Percentiles rank a stretch among this genome's conserved stretches.
Evolutionary conservation across 2,329 filamentous ascomycete genomes (phyloP).

Genomic region (Pseudopyricularia cyperi): DNA sequence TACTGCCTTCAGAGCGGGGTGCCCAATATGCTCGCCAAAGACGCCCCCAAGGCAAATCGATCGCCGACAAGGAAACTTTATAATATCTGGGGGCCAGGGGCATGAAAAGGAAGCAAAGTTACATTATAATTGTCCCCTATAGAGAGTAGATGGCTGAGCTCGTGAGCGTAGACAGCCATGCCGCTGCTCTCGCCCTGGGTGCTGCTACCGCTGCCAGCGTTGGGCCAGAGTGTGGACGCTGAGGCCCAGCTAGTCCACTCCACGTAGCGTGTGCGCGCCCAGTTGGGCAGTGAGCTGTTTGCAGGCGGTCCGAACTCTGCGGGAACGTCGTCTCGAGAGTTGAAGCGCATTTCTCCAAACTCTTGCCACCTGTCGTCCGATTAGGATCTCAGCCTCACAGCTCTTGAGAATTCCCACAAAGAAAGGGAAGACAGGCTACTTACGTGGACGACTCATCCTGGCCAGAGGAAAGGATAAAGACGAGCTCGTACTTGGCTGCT

Average conservation of each 20-base stretch:
- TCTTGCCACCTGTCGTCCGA: conserved; percentile 29
- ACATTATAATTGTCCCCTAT: conserved; percentile 32
- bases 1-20: not conserved
- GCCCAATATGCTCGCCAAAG: not conserved
- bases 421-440: not conserved
- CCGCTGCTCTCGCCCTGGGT: conserved; percentile 40
- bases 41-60: not conserved
- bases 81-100: too few relatives aligned
- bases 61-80: too few relatives aligned
- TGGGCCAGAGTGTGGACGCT: conserved; percentile 38
- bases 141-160: conserved; percentile 35
- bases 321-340: conserved; percentile 30
- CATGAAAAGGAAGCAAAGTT: not conserved
- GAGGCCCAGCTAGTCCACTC: conserved; percentile 40
- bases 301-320: conserved; percentile 34
- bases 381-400: not conserved
- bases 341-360: conserved; percentile 41
- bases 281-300: conserved; percentile 26
- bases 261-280: conserved; percentile 35
- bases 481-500: conserved; percentile 32
- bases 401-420: not conserved
- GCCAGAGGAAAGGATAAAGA: conserved; percentile 39
- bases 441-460: conserved; percentile 38
- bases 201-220: conserved; percentile 36
- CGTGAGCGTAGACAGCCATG: conserved; percentile 39